Base-by-base conservation (phyloP, 768 basidiomycete genomes). In the Collybiopsis luxurians region DNA sequence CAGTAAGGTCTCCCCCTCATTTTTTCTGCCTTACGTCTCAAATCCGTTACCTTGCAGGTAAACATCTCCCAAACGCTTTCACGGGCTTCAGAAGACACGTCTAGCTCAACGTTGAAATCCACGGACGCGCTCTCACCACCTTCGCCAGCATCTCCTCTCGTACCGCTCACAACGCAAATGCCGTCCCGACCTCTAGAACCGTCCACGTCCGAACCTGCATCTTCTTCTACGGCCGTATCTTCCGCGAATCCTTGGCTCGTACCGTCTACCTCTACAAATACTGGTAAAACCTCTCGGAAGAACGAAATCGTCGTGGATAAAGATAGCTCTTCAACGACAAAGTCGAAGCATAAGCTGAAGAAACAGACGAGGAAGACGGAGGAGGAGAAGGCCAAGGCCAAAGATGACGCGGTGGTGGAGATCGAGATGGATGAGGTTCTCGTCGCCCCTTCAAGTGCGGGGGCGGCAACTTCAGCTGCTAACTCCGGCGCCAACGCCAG, bases 221-320 rank as follows among this genome's bases (percentile, higher is more conserved):
- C 63, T 4, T 52, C 59, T 26, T 68, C 67, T 21, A 60, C 70
- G 3, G 47, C 62, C 38, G 11, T 44, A 30, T 26, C 55, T 34
- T 65, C 69, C 27, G 49, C 68, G 57, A 98, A 98, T 68, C 95
- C 95, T 10, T 98, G 96, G 94, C 85, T 97, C 17, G 71, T 72
- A 1, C 72, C 73, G 10, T 62, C 56, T 4, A 30, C 60, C 9
- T 64, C 66, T 11, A 55, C 68, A 7, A 59, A 69, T 1, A 64
- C 76, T 3, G 67, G 71, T 21, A 87, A 84, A 52, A 71, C 75
- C 2, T 74, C 84, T 0, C 83, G 84, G 58, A 92, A 89, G 59
- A 95, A 94, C 68, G 82, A 87, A 57, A 76, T 90, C 10, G 69
- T 84, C 3, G 81, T 92, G 21, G 79, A 81, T 61, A 94, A 92